Conservation (phyloP, 352 stramenopile species). For the Phytophthora uliginosa region DNA sequence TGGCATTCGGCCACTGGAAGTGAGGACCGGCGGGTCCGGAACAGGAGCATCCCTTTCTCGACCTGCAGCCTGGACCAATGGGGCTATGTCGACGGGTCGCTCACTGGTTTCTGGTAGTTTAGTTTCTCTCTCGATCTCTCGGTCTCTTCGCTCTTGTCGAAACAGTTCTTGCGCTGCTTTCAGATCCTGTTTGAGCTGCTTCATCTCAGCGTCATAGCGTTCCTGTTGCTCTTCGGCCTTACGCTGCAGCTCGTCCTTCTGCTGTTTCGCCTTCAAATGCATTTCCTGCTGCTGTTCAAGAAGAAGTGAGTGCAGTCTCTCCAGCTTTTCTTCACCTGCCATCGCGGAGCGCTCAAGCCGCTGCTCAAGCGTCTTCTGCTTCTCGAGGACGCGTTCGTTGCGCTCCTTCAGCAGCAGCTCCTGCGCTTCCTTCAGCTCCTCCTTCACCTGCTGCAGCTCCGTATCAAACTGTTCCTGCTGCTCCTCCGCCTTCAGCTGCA, state of each 20-base stretch:
- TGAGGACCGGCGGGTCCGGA: background rate
- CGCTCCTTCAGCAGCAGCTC: conserved; percentile 67
- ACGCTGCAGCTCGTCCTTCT: conserved; percentile 56
- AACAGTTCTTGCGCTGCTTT: conserved; percentile 60
- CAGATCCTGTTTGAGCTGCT: conserved; percentile 48
- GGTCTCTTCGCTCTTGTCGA: conserved; percentile 52
- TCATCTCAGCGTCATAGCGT: conserved; percentile 43
- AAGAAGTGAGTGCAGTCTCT: conserved; percentile 26
- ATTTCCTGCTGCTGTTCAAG: conserved; percentile 36
- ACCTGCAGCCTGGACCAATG: background rate
- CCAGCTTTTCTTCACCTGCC: conserved; percentile 26
- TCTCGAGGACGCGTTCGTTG: conserved; percentile 65
- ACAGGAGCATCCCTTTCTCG: background rate
- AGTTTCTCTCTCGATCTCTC: conserved; percentile 55
- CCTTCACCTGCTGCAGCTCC: conserved; percentile 46
- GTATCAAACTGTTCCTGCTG: conserved; percentile 38
- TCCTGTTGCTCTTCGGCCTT: conserved; percentile 38
- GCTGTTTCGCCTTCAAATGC: conserved; percentile 64
- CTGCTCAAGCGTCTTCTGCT: conserved; percentile 61
- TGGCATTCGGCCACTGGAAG: conserved; percentile 8
- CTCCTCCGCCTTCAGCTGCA: conserved; percentile 42
- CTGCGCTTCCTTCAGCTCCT: conserved; percentile 62
- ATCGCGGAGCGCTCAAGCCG: conserved; percentile 42
- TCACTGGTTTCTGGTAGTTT: conserved; percentile 35
- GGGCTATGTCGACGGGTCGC: background rate